These are phyloP conservation scores for Albatrellus ellisii DNA, from an alignment of 768 basidiomycete species.

Conservation along the genomic window DNA sequence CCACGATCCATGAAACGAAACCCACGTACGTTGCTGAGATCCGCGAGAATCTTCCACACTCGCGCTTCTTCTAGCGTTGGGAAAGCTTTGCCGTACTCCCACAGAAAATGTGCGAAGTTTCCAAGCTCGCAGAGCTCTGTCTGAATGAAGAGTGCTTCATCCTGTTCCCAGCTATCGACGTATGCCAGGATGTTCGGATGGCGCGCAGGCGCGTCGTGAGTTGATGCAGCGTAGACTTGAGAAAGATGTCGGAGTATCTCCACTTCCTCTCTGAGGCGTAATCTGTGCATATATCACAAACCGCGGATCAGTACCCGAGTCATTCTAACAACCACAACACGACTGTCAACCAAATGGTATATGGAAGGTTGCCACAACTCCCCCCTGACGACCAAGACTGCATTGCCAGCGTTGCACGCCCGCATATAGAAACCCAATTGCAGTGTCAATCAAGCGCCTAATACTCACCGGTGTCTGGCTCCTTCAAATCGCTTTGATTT, in stretches of 20 bases:
- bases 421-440: background rate
- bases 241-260: conserved; percentile 75
- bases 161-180: conserved; percentile 94
- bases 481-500: conserved; percentile 90
- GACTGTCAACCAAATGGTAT: too few relatives aligned
- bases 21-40: conserved; percentile 71
- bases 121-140: conserved; percentile 93
- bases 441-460: background rate
- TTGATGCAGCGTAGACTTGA: conserved; percentile 16
- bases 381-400: too few relatives aligned
- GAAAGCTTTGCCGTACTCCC: conserved; percentile 78
- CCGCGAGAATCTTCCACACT: conserved; percentile 92
- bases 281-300: conserved; percentile 25
- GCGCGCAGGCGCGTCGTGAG: conserved; percentile 22
- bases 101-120: conserved; percentile 82
- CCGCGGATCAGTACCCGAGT: too few relatives aligned
- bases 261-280: conserved; percentile 88
- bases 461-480: conserved; percentile 69
- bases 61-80: conserved; percentile 82
- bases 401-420: too few relatives aligned
- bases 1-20: background rate
- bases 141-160: conserved; percentile 76
- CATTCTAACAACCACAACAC: too few relatives aligned
- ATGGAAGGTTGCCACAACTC: too few relatives aligned
- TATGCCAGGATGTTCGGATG: conserved; percentile 83